Evolutionary conservation across 2,329 filamentous ascomycete species (phyloP).

Genomic region (Microdochium bolleyi): DNA sequence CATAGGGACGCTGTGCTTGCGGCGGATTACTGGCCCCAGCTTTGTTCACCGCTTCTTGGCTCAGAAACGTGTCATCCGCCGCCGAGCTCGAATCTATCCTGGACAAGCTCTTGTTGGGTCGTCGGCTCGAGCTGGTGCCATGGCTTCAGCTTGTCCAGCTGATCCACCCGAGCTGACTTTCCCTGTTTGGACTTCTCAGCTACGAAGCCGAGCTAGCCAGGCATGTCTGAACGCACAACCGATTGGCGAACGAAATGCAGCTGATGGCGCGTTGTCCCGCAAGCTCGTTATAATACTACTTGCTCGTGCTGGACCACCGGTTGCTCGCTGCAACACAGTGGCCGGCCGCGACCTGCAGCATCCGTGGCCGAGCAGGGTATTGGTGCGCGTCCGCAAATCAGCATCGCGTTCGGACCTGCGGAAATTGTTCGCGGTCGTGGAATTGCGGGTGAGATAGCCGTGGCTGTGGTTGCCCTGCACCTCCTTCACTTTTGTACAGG

Average conservation of each 20-base stretch:
- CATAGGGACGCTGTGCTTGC: too few relatives aligned
- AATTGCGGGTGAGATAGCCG: too few relatives aligned
- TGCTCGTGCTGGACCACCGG: neutral
- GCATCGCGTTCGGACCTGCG: too few relatives aligned
- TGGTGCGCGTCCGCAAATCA: too few relatives aligned
- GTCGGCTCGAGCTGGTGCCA: neutral
- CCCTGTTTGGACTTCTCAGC: neutral
- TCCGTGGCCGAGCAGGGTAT: neutral
- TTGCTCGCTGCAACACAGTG: neutral
- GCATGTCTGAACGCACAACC: neutral
- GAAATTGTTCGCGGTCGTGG: too few relatives aligned
- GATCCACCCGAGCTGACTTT: neutral
- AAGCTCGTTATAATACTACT: neutral
- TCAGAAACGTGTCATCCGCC: too few relatives aligned
- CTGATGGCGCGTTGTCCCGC: neutral
- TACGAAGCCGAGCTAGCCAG: neutral
- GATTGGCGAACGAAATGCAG: neutral
- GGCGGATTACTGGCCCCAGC: too few relatives aligned
- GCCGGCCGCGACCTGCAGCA: neutral
- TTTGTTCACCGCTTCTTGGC: too few relatives aligned
- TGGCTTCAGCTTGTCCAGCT: neutral
- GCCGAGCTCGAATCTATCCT: neutral
- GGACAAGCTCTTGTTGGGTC: neutral
- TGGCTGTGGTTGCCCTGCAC: too few relatives aligned
- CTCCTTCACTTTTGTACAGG: too few relatives aligned